Percentiles rank a stretch among this genome's conserved stretches.
phyloP scores from a whole-genome alignment of 805 yeast species.

The Ascoidea asiatica region DNA sequence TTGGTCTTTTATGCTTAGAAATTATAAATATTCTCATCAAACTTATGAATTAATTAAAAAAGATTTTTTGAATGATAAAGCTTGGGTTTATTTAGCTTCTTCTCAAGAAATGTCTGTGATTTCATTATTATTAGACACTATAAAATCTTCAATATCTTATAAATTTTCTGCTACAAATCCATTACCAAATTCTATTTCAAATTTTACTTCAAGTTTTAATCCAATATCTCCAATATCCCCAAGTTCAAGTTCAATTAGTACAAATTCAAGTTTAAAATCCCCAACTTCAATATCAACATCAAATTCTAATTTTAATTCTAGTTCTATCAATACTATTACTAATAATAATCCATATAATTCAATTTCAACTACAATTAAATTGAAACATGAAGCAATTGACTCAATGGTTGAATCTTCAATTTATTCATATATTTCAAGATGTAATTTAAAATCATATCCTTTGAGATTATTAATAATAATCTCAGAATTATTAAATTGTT shows the following conservation, averaged over 20 bases:
- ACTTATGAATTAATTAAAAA: conserved; percentile 73
- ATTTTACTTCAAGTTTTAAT: too few species aligned
- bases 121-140: conserved; percentile 46
- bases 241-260: too few species aligned
- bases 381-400: conserved; percentile 38
- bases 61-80: conserved; percentile 65
- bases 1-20: conserved; percentile 84
- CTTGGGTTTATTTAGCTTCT: conserved; percentile 71
- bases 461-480: conserved; percentile 53
- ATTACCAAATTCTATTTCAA: conserved; percentile 27
- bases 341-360: too few species aligned
- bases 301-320: conserved; percentile 18
- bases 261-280: conserved; percentile 27
- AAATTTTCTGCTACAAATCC: conserved; percentile 18
- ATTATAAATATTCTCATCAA: conserved; percentile 71
- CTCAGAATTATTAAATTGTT: conserved; percentile 48
- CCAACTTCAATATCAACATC: conserved; percentile 31
- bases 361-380: conserved; percentile 27
- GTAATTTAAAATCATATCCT: conserved; percentile 56
- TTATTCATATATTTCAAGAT: conserved; percentile 63
- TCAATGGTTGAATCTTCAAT: conserved; percentile 59
- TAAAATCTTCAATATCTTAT: conserved; percentile 12
- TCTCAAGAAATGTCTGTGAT: conserved; percentile 81
- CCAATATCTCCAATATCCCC: too few species aligned
- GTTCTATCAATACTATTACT: too few species aligned